Base-by-base conservation (phyloP, 2,329 filamentous ascomycete species). In the Aschersonia sp. region DNA sequence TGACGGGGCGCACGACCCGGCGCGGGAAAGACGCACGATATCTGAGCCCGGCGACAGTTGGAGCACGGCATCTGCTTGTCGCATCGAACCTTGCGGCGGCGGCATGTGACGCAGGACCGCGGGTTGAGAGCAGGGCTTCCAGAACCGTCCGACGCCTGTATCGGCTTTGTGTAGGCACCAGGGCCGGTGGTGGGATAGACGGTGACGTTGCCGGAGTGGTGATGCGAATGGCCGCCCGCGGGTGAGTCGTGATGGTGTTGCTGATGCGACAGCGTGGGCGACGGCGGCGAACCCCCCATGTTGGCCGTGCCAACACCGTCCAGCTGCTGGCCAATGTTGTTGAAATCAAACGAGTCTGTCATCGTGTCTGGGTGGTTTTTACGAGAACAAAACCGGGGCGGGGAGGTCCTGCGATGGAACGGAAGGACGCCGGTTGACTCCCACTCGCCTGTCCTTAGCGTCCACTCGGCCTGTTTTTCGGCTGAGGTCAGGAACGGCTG, bases 61-160 rank as follows among this genome's bases (percentile, higher is more conserved):
- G 78, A 78, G 62, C 84, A 88, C 12, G 83, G 81, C 69, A 85
- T 78, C 56, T 77, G 73, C 67, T 87, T 87, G 67, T 88, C 82
- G 70, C 84, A 88, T 57, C 83, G 82, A 47, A 88, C 84, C 62
- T 85, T 83, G 51, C 80, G 68, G 43, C 70, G 67, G 9, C 70
- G 65, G 51, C 70, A 73, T 40, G 69, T 72, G 14, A 73, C 69
- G 53, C 70, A 73, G 51, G 69, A 72, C 50, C 70, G 63, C 32
- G 70, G 70, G 51, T 73, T 73, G 44, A 72, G 49, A 39, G 61
- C 62, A 6, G 64, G 62, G 29, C 54, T 47, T 44, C 58, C 50
- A 41, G 58, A 59, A 51, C 61, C 58, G 39, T 53, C 62, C n/a
- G 62, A 53, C 31, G 62, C 55, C 48, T 58, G 47, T 47, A 66